These are phyloP conservation scores for Gaeumannomyces tritici DNA, from an alignment of 2,329 filamentous ascomycete genomes.

Conservation along the genomic window DNA sequence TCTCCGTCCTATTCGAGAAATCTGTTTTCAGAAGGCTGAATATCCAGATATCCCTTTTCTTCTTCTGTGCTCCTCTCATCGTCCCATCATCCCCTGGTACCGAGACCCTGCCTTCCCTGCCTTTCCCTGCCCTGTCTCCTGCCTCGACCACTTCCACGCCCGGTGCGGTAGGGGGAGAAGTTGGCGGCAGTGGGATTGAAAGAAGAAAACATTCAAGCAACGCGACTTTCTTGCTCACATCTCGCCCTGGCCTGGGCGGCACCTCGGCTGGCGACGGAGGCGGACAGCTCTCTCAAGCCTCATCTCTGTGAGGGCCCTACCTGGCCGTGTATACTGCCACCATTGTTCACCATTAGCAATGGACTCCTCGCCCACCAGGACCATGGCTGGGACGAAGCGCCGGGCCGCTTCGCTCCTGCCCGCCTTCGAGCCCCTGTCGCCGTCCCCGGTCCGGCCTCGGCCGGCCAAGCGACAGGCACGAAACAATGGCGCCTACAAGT, in stretches of 20 bases:
- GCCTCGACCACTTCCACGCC: background rate
- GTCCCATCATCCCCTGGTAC: background rate
- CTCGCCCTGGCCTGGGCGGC: background rate
- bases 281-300: background rate
- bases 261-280: background rate
- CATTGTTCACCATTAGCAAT: constrained; percentile 15
- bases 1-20: background rate
- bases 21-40: background rate
- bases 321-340: background rate
- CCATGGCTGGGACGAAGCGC: constrained; percentile 43
- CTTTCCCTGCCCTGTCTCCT: background rate
- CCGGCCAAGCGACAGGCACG: constrained; percentile 57
- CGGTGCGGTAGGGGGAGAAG: background rate
- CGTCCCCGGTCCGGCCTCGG: constrained; percentile 62
- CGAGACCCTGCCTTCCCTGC: too few relatives aligned
- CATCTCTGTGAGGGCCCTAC: background rate
- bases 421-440: constrained; percentile 71
- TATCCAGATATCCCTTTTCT: background rate
- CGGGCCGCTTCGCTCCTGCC: constrained; percentile 62
- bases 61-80: background rate
- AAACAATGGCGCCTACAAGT: constrained; percentile 49
- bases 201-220: background rate
- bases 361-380: constrained; percentile 28
- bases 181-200: background rate
- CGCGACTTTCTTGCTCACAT: background rate